Conservation (phyloP, 345 rosid genomes). For the Populus simonii region DNA sequence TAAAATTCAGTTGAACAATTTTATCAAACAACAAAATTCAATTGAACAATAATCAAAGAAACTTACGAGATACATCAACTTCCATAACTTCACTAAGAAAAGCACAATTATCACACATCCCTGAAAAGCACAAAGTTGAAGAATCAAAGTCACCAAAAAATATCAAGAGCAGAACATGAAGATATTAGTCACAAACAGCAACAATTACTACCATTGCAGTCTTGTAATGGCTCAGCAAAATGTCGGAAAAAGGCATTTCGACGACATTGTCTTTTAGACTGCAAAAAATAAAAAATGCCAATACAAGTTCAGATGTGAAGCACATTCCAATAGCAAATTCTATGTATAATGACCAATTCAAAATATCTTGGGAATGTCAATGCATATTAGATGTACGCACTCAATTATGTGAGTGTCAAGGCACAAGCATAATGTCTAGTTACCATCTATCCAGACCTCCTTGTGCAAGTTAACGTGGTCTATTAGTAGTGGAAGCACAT, state of each 20-base stretch:
- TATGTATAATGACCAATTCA: background rate
- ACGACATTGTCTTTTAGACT: constrained; percentile 84
- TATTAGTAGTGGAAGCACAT: no score
- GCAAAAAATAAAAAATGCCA: constrained; percentile 21
- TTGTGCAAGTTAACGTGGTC: no score
- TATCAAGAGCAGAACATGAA: background rate
- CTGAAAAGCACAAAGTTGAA: constrained; percentile 33
- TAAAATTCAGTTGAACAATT: background rate
- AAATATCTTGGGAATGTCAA: background rate
- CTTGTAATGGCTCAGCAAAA: constrained; percentile 85
- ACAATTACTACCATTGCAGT: constrained; percentile 70
- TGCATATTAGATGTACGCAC: no score
- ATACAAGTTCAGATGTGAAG: background rate
- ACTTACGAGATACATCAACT: constrained; percentile 71
- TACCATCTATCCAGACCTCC: no score
- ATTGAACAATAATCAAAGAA: constrained; percentile 9
- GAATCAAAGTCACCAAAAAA: background rate
- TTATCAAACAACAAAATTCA: no score
- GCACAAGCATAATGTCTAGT: no score
- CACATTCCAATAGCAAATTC: background rate
- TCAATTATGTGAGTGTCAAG: no score
- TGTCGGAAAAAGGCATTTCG: constrained; percentile 73
- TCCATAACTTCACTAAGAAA: constrained; percentile 62
- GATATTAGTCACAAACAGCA: background rate
- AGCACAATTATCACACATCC: constrained; percentile 94